A percentile compares a stretch with the other conserved stretches of the same genome.
Evolutionary conservation across 1,139 yeast genomes (phyloP).

Genomic region (Torulaspora globosa): DNA sequence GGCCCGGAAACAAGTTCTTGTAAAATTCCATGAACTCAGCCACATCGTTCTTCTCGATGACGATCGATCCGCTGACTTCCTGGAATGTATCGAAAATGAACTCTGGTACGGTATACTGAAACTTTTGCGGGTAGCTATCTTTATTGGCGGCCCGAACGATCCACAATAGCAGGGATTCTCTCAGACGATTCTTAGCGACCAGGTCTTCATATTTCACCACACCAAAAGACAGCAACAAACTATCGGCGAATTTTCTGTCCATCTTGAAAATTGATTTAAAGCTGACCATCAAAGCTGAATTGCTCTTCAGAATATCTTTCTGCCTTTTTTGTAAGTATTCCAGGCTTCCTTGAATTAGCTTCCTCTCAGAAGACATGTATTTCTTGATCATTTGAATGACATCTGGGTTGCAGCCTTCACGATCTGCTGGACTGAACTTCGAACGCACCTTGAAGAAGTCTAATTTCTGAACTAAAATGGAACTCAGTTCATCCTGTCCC

Average conservation of each 20-base stretch:
- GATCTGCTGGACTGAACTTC: slow-evolving; percentile 16
- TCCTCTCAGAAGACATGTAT: slow-evolving; percentile 46
- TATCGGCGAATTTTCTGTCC: slow-evolving; percentile 53
- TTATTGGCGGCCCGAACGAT: slow-evolving; percentile 56
- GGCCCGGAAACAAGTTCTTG: slow-evolving; percentile 51
- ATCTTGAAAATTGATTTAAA: slow-evolving; percentile 55
- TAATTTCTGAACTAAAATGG: slow-evolving; percentile 49
- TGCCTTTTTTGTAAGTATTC: slow-evolving; percentile 50
- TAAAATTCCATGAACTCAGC: slow-evolving; percentile 53
- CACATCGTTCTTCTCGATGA: slow-evolving; percentile 49
- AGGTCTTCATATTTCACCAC: slow-evolving; percentile 52
- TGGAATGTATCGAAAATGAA: slow-evolving; percentile 50
- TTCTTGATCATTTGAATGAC: slow-evolving; percentile 37
- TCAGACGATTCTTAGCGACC: slow-evolving; percentile 46
- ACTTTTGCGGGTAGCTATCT: slow-evolving; percentile 37
- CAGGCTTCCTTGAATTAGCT: slow-evolving; percentile 44
- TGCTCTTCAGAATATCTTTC: slow-evolving; percentile 44
- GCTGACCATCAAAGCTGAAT: slow-evolving; percentile 9
- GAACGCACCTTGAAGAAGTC: slow-evolving; percentile 27
- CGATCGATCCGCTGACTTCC: slow-evolving; percentile 40
- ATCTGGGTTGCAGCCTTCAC: slow-evolving; percentile 14
- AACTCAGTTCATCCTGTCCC: slow-evolving; percentile 45
- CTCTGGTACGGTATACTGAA: slow-evolving; percentile 44
- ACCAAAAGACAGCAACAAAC: slow-evolving; percentile 55
- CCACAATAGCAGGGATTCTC: slow-evolving; percentile 61